Percentiles rank a stretch among this genome's conserved stretches.
Evolutionary conservation across 2,329 filamentous ascomycete genomes (phyloP).

Genomic region (Diaporthe sp.): DNA sequence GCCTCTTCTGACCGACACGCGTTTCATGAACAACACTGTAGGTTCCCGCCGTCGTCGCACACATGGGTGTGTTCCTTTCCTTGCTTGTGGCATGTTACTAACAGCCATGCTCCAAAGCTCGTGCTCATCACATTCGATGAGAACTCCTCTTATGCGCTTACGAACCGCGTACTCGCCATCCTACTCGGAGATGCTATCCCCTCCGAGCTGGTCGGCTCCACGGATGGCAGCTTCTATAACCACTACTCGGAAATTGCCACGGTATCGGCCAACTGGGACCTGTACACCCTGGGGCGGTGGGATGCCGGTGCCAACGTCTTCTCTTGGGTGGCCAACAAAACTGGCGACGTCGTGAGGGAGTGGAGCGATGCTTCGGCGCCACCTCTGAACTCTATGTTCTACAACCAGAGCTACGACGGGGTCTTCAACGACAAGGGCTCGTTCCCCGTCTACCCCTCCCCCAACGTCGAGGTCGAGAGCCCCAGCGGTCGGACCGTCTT

Average conservation of each 20-base stretch:
- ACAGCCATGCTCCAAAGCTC: conserved; percentile 66
- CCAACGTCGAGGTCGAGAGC: conserved; percentile 47
- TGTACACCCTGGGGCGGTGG: conserved; percentile 78
- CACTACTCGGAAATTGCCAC: conserved; percentile 80
- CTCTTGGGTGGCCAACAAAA: conserved; percentile 70
- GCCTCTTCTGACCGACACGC: conserved; percentile 76
- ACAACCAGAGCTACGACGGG: conserved; percentile 49
- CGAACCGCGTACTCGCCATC: conserved; percentile 79
- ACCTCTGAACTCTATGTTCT: conserved; percentile 35
- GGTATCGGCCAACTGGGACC: conserved; percentile 77
- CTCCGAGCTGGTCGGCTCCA: conserved; percentile 73
- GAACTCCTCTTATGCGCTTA: conserved; percentile 75
- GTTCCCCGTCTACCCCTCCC: conserved; percentile 46
- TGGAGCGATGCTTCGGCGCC: conserved; percentile 40
- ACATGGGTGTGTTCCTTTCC: too few species aligned
- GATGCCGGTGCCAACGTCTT: conserved; percentile 82
- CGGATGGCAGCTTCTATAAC: conserved; percentile 78
- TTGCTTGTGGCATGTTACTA: conserved; percentile 44
- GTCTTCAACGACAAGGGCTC: conserved; percentile 46
- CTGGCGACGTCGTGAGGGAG: conserved; percentile 63
- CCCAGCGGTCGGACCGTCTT: conserved; percentile 45
- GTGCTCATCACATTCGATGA: conserved; percentile 86
- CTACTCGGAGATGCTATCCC: conserved; percentile 83
- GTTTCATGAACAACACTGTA: conserved; percentile 73
- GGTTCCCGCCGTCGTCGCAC: not conserved